Evolutionary conservation across 495 filamentous ascomycete species (phyloP), one percentile per base, ranked within the genome.

Genomic region (Astrothelium subdiscretum): DNA sequence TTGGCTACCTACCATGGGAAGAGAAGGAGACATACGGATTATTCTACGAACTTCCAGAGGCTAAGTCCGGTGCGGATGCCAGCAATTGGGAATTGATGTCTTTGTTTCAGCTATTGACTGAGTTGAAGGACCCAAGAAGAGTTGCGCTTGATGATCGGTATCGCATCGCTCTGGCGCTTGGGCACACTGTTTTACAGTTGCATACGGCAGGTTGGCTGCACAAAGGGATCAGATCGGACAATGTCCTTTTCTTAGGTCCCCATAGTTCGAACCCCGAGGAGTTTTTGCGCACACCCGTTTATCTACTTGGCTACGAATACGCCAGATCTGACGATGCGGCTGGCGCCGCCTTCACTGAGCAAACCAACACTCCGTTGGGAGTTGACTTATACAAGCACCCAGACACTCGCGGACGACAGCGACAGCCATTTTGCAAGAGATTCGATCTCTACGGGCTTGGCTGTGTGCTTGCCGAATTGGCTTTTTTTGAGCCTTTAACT

Each of bases 151-250:
- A 8, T 57, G 13, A 32, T n/a, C 44, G 60, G 20, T 31, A 8
- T 54, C n/a, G 52, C 20, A 48, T 76, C 1, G 68, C 66, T 1
- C 66, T 66, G 38, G 60, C 66, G 18, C 63, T 76, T 4, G 70
- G 67, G 13, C 66, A 74, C 18, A 74, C 71, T n/a, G 35, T 74
- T 1, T 68, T 75, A 31, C 69, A 74, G 54, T 59, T 75, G 20
- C 69, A 74, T 63, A 76, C 72, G 15, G 64, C 72, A 15, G 72
- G 73, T 27, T 76, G 74, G 74, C 35, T 75, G 48, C 73, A 76
- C 64, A 76, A 76, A 51, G 71, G 67, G 27, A 63, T 76, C 43
- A 67, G 71, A 31, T 66, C 74, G 1, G 66, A 72, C 24, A 76
- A 75, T 40, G 69, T 76, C 43, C 64, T 75, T 18, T 76, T 75